Evolutionary conservation across 176 grass and related monocot genomes (phyloP), one percentile per base, ranked within the genome.

Genomic region (Phragmites australis): DNA sequence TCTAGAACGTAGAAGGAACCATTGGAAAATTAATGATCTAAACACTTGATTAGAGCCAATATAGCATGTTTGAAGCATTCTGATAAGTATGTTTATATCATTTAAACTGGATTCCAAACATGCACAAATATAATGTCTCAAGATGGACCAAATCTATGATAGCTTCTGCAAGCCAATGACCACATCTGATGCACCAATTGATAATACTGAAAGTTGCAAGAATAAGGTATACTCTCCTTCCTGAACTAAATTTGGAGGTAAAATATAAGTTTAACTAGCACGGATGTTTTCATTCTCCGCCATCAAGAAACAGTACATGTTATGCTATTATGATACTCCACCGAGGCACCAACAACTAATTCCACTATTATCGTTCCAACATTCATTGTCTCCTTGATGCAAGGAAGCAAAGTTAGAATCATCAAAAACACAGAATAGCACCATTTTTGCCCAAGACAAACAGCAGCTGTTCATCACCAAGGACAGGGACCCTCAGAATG

Each of bases 401-500:
- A 56, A 45, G 23, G 47, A 54, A 25, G 30, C 5, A 56, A 46
- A 56, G 6, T 13, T 25, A 54, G 13, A 83, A 14, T 76, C 49
- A 60, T 44, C 27, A 44, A 59, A 46, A 43, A n/a, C 3, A 60
- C 1, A 81, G 31, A 37, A 7, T 2, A 48, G 21, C 61, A 56
- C 6, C 6, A 50, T 29, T 17, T 71, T 43, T 65, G 6, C 29
- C 32, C 14, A 59, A 60, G 58, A 61, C 41, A 74, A 75, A 47
- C 2, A 45, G 8, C 3, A 69, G 51, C 7, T 75, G 70, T 80
- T 69, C 6, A 65, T 11, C 52, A 75, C 11, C 37, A 83, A 74
- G 68, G 66, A 45, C 29, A 80, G 23, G 25, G 37, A 30, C 58
- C 26, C 26, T 68, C 68, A 60, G 23, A 84, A 84, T 52, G 60